Base-by-base conservation (phyloP, 176 grass and related monocot species). In the Rhynchospora pubera region DNA sequence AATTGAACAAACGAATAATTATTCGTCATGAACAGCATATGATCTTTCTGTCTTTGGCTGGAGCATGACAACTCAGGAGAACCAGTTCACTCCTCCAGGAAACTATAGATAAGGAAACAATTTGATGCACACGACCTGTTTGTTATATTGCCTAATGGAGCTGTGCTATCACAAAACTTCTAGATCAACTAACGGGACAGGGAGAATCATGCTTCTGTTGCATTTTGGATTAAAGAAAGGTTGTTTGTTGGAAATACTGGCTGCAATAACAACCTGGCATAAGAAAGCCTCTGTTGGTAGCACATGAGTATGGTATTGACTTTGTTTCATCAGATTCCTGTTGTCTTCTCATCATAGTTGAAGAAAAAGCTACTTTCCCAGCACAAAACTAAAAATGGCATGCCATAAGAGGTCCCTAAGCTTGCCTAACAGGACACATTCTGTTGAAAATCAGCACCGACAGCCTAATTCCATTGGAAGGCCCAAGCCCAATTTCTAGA, bases 381-480 rank as follows among this genome's bases (percentile, higher is more conserved):
- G 34, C 55, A 45, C 15, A 73, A 34, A 5, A 62, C 13, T n/a
- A 5, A 56, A 84, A 48, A 80, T 72, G 76, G 69, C 81, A 46
- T 62, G 57, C 71, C 81, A 79, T 50, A 18, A 58, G 6, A 81
- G 72, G 34, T 87, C 86, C 46, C 62, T 67, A 30, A 88, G 86
- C 81, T 60, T 88, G 82, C 86, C 86, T 1, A 21, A 72, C 7
- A 51, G 13, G 5, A 48, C 81, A 8, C 73, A 84, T 58, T 55
- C 82, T 16, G 19, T 70, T 48, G 48, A n/a, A n/a, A n/a, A n/a
- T n/a, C n/a, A n/a, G n/a, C n/a, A n/a, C n/a, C n/a, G n/a, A n/a
- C n/a, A n/a, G n/a, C n/a, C n/a, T n/a, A n/a, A n/a, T n/a, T n/a
- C n/a, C n/a, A n/a, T n/a, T n/a, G n/a, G n/a, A n/a, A n/a, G n/a